Conservation (phyloP, 164 flowering plant species). For the Aristolochia fimbriata region DNA sequence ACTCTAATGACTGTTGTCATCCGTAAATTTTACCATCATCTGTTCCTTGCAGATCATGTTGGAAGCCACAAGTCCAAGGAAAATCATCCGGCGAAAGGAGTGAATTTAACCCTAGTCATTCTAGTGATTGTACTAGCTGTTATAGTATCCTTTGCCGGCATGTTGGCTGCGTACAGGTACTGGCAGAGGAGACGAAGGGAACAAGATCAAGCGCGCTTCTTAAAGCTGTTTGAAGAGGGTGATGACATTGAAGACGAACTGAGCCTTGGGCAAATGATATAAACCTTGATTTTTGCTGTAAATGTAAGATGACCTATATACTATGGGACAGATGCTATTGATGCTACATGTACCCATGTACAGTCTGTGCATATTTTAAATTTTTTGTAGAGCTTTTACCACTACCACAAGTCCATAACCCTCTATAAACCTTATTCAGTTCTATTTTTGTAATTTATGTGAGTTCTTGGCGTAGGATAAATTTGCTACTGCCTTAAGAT, state of each 20-base stretch:
- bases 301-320: too few relatives aligned
- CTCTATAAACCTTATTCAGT: too few relatives aligned
- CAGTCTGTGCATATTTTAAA: too few relatives aligned
- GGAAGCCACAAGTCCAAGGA: slow-evolving; percentile 9
- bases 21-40: background rate
- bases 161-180: slow-evolving; percentile 40
- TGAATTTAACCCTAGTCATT: slow-evolving; percentile 25
- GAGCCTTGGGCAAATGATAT: slow-evolving; percentile 36
- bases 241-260: slow-evolving; percentile 93
- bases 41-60: background rate
- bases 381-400: too few relatives aligned
- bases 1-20: too few relatives aligned
- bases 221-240: slow-evolving; percentile 81
- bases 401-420: too few relatives aligned
- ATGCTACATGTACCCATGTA: too few relatives aligned
- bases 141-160: slow-evolving; percentile 21
- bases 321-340: too few relatives aligned
- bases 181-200: slow-evolving; percentile 73
- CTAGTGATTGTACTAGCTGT: slow-evolving; percentile 27
- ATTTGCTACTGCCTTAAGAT: too few relatives aligned
- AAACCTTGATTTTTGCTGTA: background rate
- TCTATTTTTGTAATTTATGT: too few relatives aligned
- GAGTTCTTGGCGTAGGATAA: too few relatives aligned
- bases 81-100: slow-evolving; percentile 15
- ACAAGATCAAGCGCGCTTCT: slow-evolving; percentile 79